Evolutionary conservation across 2,329 filamentous ascomycete species (phyloP), one percentile per base, ranked within the genome.

Genomic region (Cladosporium sp.): DNA sequence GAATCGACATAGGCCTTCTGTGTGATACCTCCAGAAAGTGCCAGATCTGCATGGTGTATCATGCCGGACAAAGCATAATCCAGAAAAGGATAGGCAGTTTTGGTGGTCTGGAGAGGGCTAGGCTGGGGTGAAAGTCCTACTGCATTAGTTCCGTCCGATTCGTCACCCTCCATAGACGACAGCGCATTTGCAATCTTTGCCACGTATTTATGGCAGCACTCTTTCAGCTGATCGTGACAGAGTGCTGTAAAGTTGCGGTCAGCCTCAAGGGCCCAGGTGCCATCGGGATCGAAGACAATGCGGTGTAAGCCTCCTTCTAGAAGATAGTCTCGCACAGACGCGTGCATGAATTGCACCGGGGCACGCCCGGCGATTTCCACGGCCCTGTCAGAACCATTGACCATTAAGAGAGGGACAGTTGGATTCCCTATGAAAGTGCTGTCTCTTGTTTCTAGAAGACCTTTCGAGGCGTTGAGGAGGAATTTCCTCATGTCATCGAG

Each of bases 281-380:
- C 22, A n/a, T n/a, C n/a, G 4, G 19, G 33, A 1, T 29, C 3
- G 4, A 32, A 33, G 3, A 27, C 22, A 3, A 46, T 8, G 11
- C 13, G 4, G 1, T 13, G 2, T n/a, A 72, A 52, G 0, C 71
- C 69, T 0, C 58, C 52, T 1, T 69, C 66, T 2, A 75, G 18
- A 0, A 79, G 62, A 41, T 73, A 78, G 9, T 78, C 75, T 1
- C 68, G 59, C 0, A 79, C 73, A 0, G 76, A 76, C 53, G 78
- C 73, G 35, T 79, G 76, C 3, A 79, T 78, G 57, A 79, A 80
- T 51, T 80, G 77, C 0, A 79, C 72, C 0, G 54, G 70, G 7
- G 52, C 43, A 4, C 29, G 29, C 9, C 53, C 52, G 0, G 62
- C 57, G 4, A 2, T 8, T 15, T 22, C 8, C 16, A 12, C 22